Base-by-base conservation (phyloP, 495 filamentous ascomycete species). In the Aspergillus panamensis region DNA sequence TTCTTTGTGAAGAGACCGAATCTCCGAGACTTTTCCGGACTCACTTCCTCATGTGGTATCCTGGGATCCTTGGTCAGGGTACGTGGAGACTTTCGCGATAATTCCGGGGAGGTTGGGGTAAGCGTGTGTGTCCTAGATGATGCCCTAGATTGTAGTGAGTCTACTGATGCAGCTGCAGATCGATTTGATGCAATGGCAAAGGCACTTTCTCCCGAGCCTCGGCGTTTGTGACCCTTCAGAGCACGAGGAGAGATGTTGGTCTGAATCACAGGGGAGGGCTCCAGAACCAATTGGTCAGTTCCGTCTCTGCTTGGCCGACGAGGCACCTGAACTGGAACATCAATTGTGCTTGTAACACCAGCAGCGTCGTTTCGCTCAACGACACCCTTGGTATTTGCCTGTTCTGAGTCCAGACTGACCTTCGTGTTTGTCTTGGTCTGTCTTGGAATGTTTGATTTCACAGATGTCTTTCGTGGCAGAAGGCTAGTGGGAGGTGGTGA, bases 1-100 rank as follows among this genome's bases (percentile, higher is more conserved):
- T 85, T 87, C 59, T 87, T 83, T 14, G 83, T 73, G 62, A 96
- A 96, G 16, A 96, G 74, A 13, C 89, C 87, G 67, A 96, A 95
- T 19, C 87, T 73, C 58, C 80, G 83, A 45, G 67, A 61, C 17
- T 70, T 61, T 13, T 58, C 64, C 35, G 72, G 59, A 40, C 68
- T 75, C 12, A 57, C 61, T 12, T 68, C 44, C 16, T 70, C 69
- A 8, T 53, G 51, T 14, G 55, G 21, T 6, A 40, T 19, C 30
- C 59, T 63, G 45, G 59, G 57, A 20, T 61, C 66, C 48, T 67
- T 73, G 16, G 51, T 60, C 51, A 69, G 60, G n/a, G 62, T 63
- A 39, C 63, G 70, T 19, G 68, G 62, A 16, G 60, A 62, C 59
- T 69, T 77, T 14, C 67, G 70, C 29, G 66, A 56, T 43, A 71